These are phyloP conservation scores for Primulina huaijiensis DNA, from an alignment of 257 asterid genomes.

Conservation along the genomic window DNA sequence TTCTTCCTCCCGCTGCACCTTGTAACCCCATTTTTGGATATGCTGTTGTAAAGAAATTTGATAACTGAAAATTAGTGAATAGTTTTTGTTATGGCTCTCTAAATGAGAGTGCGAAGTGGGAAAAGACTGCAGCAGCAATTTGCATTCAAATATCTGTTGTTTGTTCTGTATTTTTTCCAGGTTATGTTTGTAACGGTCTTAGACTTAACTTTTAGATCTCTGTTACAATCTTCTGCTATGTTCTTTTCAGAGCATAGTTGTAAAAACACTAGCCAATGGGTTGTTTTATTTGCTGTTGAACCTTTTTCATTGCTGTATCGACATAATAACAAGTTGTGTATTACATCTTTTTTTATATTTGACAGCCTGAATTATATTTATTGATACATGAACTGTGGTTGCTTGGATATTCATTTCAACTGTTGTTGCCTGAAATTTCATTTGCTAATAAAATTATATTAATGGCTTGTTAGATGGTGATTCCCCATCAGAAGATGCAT, in stretches of 20 bases:
- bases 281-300: constrained; percentile 1
- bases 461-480: constrained; percentile 46
- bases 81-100: too few relatives aligned
- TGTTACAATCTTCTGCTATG: background rate
- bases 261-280: background rate
- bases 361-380: constrained; percentile 3
- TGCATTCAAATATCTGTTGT: background rate
- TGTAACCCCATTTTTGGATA: background rate
- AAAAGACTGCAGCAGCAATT: background rate
- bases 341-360: background rate
- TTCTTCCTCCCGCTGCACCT: constrained; percentile 14
- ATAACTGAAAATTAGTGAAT: too few relatives aligned
- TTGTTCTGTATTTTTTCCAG: background rate
- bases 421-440: constrained; percentile 8
- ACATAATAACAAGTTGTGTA: constrained; percentile 6
- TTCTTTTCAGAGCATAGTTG: background rate
- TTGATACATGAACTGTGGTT: constrained; percentile 1
- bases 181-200: background rate
- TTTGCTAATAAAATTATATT: constrained; percentile 28
- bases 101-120: background rate
- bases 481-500: constrained; percentile 52
- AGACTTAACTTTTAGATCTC: background rate
- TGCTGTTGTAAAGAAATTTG: constrained; percentile 7
- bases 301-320: constrained; percentile 12
- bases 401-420: background rate